A percentile compares a stretch with the other conserved stretches of the same genome.
Evolutionary conservation across 1,139 yeast species (phyloP).

Genomic region (Yamadazyma dendronema): DNA sequence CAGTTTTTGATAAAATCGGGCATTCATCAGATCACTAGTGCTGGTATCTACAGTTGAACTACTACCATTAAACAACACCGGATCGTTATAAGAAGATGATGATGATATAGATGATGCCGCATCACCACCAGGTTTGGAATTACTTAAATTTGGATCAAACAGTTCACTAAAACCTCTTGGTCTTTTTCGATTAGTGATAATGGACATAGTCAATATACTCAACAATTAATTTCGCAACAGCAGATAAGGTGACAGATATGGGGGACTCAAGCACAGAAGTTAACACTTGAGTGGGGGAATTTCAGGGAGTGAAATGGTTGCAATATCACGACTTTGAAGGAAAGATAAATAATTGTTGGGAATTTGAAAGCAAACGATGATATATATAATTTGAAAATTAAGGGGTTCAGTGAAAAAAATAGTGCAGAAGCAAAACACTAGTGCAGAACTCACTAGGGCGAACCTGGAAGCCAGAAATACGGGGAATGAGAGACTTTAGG

Average conservation of each 20-base stretch:
- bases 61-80: slow-evolving; percentile 5
- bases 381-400: too few species aligned
- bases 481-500: too few species aligned
- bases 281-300: too few species aligned
- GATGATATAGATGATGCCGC: slow-evolving; percentile 2
- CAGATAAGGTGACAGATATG: not conserved
- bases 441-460: not conserved
- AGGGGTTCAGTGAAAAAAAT: not conserved
- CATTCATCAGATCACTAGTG: slow-evolving; percentile 1
- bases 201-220: slow-evolving; percentile 19
- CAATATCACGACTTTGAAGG: too few species aligned
- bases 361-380: too few species aligned
- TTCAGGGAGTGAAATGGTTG: too few species aligned
- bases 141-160: slow-evolving; percentile 20
- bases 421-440: not conserved
- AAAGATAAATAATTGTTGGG: too few species aligned
- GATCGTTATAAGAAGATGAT: slow-evolving; percentile 5
- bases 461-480: too few species aligned
- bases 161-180: slow-evolving; percentile 49
- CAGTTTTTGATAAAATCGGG: slow-evolving; percentile 1
- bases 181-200: slow-evolving; percentile 43
- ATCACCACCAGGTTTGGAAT: slow-evolving; percentile 3
- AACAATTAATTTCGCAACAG: too few species aligned
- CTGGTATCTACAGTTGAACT: slow-evolving; percentile 4
- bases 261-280: not conserved